Base-by-base conservation (phyloP, 2,329 filamentous ascomycete species). In the Zarea fungicola region DNA sequence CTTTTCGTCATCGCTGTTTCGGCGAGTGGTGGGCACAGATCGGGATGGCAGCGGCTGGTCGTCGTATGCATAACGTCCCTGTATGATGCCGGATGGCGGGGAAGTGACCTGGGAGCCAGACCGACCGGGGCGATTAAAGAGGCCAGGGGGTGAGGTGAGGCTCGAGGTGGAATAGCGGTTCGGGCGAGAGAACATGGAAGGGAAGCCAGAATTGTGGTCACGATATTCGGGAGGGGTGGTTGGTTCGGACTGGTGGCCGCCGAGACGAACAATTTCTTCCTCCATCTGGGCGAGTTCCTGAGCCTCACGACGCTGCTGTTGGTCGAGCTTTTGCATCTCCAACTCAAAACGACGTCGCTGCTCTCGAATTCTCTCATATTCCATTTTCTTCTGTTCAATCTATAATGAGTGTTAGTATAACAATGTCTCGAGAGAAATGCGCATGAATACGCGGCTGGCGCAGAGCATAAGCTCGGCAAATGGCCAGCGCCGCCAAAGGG, bases 211-310 rank as follows among this genome's bases (percentile, higher is more conserved):
- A 50, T 66, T 66, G 11, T 71, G 82, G 56, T 95, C 89, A 58
- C 84, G 85, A 66, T 93, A 92, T 66, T 97, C 93, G 26, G 93
- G 93, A 19, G 93, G 93, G 19, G 93, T 99, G 2, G 93, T 96
- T 14, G 93, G 93, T 70, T 97, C 92, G 58, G 89, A 96, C 64
- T 95, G 88, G 60, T 91, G 87, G 47, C 87, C 87, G 52, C 82
- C 75, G 53, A 76, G 69, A 59, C 76, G 64, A 51, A 76, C 75
- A 50, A 95, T 77, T 58, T 93, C 87, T 58, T 89, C 84, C 60
- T 90, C 85, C 72, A 97, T 87, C 65, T 88, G 84, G 50, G 86
- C 83, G 60, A 95, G 83, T 63, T 96, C 90, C 58, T 86, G 80
- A 63, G 91, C 89, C 62, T 93, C 87, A 54, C 80, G 83, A 54